phyloP scores from a whole-genome alignment of 192 early-diverging fungal genomes.

The Umbelopsis isabellina region DNA sequence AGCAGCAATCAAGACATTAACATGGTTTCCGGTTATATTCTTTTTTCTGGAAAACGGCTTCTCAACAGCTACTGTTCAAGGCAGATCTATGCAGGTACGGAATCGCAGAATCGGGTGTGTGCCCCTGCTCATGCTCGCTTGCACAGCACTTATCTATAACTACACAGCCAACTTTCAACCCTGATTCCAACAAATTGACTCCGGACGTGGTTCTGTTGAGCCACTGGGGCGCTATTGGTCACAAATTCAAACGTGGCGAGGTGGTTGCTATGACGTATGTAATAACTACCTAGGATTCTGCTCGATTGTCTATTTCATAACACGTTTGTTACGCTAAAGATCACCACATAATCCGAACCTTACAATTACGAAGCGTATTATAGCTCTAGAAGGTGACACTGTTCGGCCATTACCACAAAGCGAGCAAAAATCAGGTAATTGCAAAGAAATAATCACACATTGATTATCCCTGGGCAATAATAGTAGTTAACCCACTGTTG shows the following conservation, averaged over 20 bases:
- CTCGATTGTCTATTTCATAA: neutral
- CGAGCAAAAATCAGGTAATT: conserved; percentile 26
- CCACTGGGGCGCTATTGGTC: conserved; percentile 50
- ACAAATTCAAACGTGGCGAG: conserved; percentile 63
- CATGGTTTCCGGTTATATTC: conserved; percentile 55
- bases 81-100: conserved; percentile 62
- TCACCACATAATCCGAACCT: conserved; percentile 72
- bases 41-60: conserved; percentile 59
- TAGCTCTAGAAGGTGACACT: conserved; percentile 81
- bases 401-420: conserved; percentile 49
- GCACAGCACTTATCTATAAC: neutral
- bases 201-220: conserved; percentile 74
- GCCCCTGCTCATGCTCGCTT: neutral
- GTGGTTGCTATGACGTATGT: conserved; percentile 64
- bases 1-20: conserved; percentile 28
- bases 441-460: neutral
- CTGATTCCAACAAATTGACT: conserved; percentile 65
- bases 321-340: conserved; percentile 12
- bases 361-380: conserved; percentile 82
- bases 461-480: neutral
- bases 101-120: neutral
- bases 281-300: neutral
- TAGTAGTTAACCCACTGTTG: conserved; percentile 2
- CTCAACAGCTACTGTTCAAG: conserved; percentile 48
- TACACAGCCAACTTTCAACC: conserved; percentile 71